phyloP scores from a whole-genome alignment of 495 filamentous ascomycete species.

The Talaromyces wortmannii region DNA sequence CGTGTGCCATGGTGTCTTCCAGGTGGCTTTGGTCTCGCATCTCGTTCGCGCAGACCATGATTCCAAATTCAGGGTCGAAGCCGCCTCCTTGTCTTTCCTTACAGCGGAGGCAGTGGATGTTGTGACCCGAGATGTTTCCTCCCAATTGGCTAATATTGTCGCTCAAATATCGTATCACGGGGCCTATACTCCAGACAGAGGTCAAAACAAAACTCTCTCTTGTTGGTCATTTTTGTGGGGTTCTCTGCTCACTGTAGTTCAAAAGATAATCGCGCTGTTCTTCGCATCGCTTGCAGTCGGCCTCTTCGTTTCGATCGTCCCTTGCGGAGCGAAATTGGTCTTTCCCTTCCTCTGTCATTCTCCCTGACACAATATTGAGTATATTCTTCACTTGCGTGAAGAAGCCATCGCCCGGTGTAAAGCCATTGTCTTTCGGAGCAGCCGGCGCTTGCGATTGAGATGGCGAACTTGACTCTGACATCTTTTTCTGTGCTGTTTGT shows the following conservation, averaged over 20 bases:
- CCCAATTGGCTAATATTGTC: slow-evolving; percentile 72
- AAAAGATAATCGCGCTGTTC: slow-evolving; percentile 72
- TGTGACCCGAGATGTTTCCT: slow-evolving; percentile 60
- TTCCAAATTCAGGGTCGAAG: slow-evolving; percentile 77
- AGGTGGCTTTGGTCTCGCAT: slow-evolving; percentile 65
- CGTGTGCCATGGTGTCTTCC: slow-evolving; percentile 93
- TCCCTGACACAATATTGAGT: slow-evolving; percentile 68
- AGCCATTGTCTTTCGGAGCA: slow-evolving; percentile 27
- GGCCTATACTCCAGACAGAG: slow-evolving; percentile 35
- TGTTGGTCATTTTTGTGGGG: background rate
- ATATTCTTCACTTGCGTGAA: slow-evolving; percentile 68
- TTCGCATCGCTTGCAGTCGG: slow-evolving; percentile 73
- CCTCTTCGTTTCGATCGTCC: slow-evolving; percentile 58
- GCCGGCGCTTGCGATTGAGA: background rate
- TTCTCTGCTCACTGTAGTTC: slow-evolving; percentile 51
- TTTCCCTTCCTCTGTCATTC: slow-evolving; percentile 59
- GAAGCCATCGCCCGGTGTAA: slow-evolving; percentile 51
- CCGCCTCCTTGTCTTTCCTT: slow-evolving; percentile 63
- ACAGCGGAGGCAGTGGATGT: slow-evolving; percentile 79
- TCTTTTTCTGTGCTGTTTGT: background rate
- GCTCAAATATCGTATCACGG: slow-evolving; percentile 75
- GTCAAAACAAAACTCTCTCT: background rate
- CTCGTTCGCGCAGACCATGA: slow-evolving; percentile 85
- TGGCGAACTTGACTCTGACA: slow-evolving; percentile 2
- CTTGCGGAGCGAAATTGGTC: slow-evolving; percentile 63